Percentiles rank a stretch among this genome's conserved stretches.
These are phyloP conservation scores for Furcasterigmium sp. DNA, from an alignment of 2,329 filamentous ascomycete genomes.

Conservation along the genomic window DNA sequence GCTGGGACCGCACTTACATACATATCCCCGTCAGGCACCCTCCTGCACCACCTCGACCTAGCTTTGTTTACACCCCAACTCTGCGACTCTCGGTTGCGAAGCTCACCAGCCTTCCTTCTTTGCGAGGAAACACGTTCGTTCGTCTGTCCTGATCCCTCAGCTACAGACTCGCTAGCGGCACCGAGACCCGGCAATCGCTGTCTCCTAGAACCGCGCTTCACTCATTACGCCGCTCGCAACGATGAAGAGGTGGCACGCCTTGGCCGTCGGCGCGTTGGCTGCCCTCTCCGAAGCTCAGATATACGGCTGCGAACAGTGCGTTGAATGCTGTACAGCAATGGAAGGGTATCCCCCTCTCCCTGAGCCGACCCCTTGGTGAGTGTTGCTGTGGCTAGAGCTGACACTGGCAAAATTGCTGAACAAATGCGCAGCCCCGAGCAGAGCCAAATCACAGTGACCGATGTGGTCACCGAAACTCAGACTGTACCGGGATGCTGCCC, in stretches of 20 bases:
- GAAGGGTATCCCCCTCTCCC: background rate
- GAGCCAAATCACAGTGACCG: background rate
- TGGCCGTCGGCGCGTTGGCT: constrained; percentile 1
- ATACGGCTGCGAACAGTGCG: background rate
- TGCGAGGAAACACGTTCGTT: constrained; percentile 1
- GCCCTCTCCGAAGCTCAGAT: background rate
- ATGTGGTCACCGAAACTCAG: background rate
- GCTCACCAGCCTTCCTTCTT: background rate
- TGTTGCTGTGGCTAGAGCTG: no score
- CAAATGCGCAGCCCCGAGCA: background rate
- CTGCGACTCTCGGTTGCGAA: background rate
- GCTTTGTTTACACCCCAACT: constrained; percentile 1
- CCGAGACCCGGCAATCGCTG: background rate
- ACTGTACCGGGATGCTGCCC: background rate
- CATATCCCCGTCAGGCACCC: constrained; percentile 1
- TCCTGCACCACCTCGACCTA: background rate
- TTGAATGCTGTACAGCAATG: background rate
- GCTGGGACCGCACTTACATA: background rate
- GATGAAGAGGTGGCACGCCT: background rate
- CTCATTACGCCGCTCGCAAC: no score
- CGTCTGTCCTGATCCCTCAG: background rate
- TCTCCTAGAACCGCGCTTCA: no score
- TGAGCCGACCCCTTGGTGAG: no score
- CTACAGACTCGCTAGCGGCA: background rate
- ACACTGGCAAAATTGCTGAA: background rate